Base-by-base conservation (phyloP, 2,329 filamentous ascomycete genomes). In the Cercospora brassicicola region DNA sequence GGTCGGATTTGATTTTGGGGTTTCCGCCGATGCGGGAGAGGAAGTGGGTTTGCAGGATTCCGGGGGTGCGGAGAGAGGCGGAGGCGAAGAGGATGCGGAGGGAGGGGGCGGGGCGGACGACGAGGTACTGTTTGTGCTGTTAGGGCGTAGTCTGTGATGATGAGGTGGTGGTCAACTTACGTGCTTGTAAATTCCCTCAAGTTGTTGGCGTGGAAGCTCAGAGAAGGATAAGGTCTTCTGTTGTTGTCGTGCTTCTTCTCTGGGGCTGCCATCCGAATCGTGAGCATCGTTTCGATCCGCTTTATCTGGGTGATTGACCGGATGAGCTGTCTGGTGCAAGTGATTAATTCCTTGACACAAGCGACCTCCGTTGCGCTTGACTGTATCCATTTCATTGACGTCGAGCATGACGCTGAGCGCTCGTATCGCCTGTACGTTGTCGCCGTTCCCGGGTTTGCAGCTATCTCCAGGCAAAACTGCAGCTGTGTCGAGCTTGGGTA, bases 371-470 rank as follows among this genome's bases (percentile, higher is more conserved):
- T 82, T 83, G 61, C 83, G 84, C 2, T 88, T 84, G 0, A 91
- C 86, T 0, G 85, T 88, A 45, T 88, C 87, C 4, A 93, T 79
- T 76, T 93, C 91, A 0, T 83, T 78, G 7, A 86, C 81, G 66
- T 89, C 91, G 75, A 93, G 86, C 84, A 91, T 89, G 72, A 91
- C 88, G 62, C 84, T 86, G 31, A 93, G 80, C 39, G 88, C 84
- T 61, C 86, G 89, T 86, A 67, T 89, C 85, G 63, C 55, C n/a
- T 56, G 48, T 23, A 64, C 23, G 6, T 33, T 51, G 5, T 67
- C 59, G 2, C 18, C n/a, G 1, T n/a, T 4, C 2, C 31, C 26
- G 48, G 74, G 76, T 31, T 74, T 73, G 7, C 77, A 75, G 3
- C 79, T 70, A 3, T 78, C 72, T 15, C 71, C 67, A 9, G 61